phyloP scores from a whole-genome alignment of 495 filamentous ascomycete species.

The Parathielavia hyrcaniae region DNA sequence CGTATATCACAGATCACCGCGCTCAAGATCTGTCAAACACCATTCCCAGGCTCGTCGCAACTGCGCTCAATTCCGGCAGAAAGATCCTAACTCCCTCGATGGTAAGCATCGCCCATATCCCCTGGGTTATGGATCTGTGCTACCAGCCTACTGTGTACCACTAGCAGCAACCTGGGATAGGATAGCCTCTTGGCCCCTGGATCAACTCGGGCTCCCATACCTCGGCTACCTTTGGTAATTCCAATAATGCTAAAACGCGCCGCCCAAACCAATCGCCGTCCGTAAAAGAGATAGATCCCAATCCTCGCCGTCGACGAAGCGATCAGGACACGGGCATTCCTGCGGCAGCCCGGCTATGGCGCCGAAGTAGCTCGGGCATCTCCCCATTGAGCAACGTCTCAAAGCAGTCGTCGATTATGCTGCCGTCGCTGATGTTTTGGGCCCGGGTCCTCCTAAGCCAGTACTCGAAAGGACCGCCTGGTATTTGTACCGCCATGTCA shows the following conservation, averaged over 20 bases:
- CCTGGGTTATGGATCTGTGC: too few species aligned
- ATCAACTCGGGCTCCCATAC: too few species aligned
- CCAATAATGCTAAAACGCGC: too few species aligned
- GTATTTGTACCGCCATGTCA: constrained; percentile 14
- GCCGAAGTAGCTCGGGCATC: constrained; percentile 33
- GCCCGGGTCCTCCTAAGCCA: constrained; percentile 37
- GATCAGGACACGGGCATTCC: constrained; percentile 13
- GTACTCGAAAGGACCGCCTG: constrained; percentile 43
- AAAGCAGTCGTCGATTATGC: constrained; percentile 34
- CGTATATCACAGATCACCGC: too few species aligned
- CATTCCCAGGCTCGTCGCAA: background rate
- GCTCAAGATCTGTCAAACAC: background rate
- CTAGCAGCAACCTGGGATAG: too few species aligned
- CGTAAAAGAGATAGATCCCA: too few species aligned
- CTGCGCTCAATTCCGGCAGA: too few species aligned
- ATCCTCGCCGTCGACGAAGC: background rate
- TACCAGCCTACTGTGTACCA: too few species aligned
- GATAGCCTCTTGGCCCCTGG: too few species aligned
- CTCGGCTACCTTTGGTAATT: too few species aligned
- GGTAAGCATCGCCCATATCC: background rate
- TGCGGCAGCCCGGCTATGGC: constrained; percentile 35
- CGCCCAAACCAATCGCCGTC: too few species aligned
- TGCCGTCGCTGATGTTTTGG: constrained; percentile 31
- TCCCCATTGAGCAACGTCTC: constrained; percentile 25
- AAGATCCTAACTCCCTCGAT: background rate